Evolutionary conservation across 176 grass and related monocot genomes (phyloP), one percentile per base, ranked within the genome.

Genomic region (Puccinellia tenuiflora): DNA sequence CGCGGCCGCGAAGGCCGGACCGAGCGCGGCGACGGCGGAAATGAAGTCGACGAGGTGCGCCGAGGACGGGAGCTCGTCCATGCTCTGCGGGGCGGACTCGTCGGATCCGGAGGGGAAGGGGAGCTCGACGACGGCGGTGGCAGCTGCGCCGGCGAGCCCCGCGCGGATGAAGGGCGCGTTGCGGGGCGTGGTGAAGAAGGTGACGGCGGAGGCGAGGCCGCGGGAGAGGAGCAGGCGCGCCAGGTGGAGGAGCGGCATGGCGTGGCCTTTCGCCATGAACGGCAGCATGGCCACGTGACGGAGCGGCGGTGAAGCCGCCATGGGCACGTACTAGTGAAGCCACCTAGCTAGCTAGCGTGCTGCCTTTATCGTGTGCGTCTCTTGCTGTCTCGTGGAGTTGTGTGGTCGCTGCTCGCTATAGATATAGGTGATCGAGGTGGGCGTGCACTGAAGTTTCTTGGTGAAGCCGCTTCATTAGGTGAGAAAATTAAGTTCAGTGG

Each of bases 91-190:
- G 9, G 52, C 17, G 21, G 4, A 3, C 35, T 65, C 13, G 54
- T 56, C n/a, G n/a, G 54, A 24, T 7, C 9, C 54, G 35, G 68
- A 30, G 7, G 92, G 81, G 67, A 94, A 88, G 5, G 87, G 87
- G 2, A 92, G 87, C 78, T 84, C 80, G 34, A 92, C 15, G 26
- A 94, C 62, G 77, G 54, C 72, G 1, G 16, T 15, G 0, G 21
- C 4, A 6, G 7, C 22, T 1, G 24, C 3, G 9, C 77, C 39
- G 17, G 45, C 57, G 3, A 91, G 54, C 20, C 71, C 71, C 33
- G 53, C 57, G 35, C 66, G 71, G 77, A 91, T 47, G 87, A 90
- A 94, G 4, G 89, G 78, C 6, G 84, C 48, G 48, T 94, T 87
- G 17, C 83, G 81, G 2, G 87, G 66, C 10, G 90, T 90, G 77